Evolutionary conservation across 139 green algal genomes (phyloP).

Genomic region (Coelastrella sp.): DNA sequence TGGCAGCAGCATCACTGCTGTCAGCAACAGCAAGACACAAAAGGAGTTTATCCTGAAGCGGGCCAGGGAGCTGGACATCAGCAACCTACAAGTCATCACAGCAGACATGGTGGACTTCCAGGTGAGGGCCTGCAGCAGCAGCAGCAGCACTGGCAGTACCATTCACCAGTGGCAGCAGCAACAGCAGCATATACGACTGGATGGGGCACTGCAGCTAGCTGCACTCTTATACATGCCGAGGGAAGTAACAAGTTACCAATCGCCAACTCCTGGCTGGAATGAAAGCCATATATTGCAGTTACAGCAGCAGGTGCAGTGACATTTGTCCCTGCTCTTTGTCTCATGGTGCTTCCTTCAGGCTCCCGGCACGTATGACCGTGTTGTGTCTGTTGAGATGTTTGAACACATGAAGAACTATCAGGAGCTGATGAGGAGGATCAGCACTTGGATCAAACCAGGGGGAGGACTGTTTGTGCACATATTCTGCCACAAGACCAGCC

Average conservation of each 20-base stretch:
- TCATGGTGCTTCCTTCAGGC: conserved; percentile 41
- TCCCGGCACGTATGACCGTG: conserved; percentile 81
- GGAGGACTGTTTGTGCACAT: conserved; percentile 96
- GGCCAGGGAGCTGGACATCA: conserved; percentile 73
- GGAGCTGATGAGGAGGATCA: conserved; percentile 77
- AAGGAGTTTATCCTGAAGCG: conserved; percentile 79
- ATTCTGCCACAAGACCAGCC: conserved; percentile 84
- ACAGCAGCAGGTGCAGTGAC: no score
- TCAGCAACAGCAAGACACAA: conserved; percentile 93
- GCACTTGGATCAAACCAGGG: conserved; percentile 81
- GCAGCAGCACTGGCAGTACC: no score
- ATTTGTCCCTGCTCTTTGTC: not conserved
- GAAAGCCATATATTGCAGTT: no score
- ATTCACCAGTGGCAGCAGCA: no score
- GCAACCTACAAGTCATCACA: conserved; percentile 89
- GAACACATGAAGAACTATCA: conserved; percentile 94
- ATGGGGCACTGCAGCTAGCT: no score
- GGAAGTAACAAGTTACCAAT: no score
- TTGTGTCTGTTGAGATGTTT: conserved; percentile 98
- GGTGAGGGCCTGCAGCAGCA: not conserved
- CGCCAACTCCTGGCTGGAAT: no score
- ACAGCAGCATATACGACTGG: no score
- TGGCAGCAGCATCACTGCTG: conserved; percentile 71
- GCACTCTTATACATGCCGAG: no score
- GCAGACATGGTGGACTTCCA: conserved; percentile 82